Conservation (phyloP, 1,139 yeast genomes). For the Yamadazyma sp. region DNA sequence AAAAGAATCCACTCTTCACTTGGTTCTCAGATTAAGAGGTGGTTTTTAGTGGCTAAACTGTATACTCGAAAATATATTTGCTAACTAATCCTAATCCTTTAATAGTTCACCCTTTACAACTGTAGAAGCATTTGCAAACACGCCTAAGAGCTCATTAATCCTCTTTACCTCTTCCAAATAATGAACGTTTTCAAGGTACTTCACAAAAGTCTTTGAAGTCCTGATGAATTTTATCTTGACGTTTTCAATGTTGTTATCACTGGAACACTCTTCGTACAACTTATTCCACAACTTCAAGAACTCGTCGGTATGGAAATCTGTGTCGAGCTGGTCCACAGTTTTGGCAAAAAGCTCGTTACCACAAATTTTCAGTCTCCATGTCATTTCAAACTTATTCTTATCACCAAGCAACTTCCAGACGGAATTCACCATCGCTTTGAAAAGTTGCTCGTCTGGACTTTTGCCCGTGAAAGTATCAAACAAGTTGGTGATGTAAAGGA, state of each 20-base stretch:
- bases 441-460: conserved; percentile 19
- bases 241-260: conserved; percentile 55
- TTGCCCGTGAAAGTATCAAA: conserved; percentile 26
- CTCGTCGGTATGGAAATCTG: conserved; percentile 11
- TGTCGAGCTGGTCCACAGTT: conserved; percentile 13
- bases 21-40: conserved; percentile 71
- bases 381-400: conserved; percentile 32
- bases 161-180: conserved; percentile 14
- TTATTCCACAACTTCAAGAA: conserved; percentile 24
- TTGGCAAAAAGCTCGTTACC: conserved; percentile 36
- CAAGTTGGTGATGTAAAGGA: conserved; percentile 32
- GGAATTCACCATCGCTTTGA: conserved; percentile 25
- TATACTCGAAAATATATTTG: background rate
- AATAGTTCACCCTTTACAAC: conserved; percentile 31
- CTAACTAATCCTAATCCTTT: conserved; percentile 1
- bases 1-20: conserved; percentile 78
- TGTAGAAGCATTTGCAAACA: conserved; percentile 32
- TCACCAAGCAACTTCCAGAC: conserved; percentile 22
- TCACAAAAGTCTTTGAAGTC: conserved; percentile 24
- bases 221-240: conserved; percentile 54
- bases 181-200: conserved; percentile 16
- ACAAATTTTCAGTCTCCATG: conserved; percentile 61
- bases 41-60: conserved; percentile 38
- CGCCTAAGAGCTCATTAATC: conserved; percentile 24
- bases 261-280: conserved; percentile 33